These are phyloP conservation scores for Cordyceps cateniannulata DNA, from an alignment of 2,329 filamentous ascomycete species.

Conservation along the genomic window DNA sequence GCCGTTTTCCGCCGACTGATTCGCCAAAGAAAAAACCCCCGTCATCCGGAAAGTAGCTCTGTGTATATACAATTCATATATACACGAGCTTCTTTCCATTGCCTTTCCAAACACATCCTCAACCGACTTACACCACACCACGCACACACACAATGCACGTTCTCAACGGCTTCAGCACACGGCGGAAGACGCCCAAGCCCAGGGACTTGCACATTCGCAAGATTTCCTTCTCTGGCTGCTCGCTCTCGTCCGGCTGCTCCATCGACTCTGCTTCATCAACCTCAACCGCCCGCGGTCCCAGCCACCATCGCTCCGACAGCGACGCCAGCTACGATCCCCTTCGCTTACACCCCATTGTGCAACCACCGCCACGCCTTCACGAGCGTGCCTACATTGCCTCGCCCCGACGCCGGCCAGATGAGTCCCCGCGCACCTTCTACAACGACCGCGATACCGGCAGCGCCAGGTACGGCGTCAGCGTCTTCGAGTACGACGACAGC, in stretches of 20 bases:
- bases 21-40: background rate
- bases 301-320: slow-evolving; percentile 21
- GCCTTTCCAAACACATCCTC: background rate
- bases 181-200: slow-evolving; percentile 28
- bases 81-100: slow-evolving; percentile 3
- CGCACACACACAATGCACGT: slow-evolving; percentile 32
- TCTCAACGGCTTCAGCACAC: slow-evolving; percentile 29
- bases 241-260: slow-evolving; percentile 31
- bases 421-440: slow-evolving; percentile 22
- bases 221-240: slow-evolving; percentile 34
- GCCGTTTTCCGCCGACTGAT: background rate
- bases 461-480: slow-evolving; percentile 14
- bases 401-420: slow-evolving; percentile 17
- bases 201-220: slow-evolving; percentile 35
- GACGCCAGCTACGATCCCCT: slow-evolving; percentile 27
- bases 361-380: slow-evolving; percentile 31
- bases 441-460: slow-evolving; percentile 22
- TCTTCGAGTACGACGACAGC: slow-evolving; percentile 19
- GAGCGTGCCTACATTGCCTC: slow-evolving; percentile 28
- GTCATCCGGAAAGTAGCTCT: background rate
- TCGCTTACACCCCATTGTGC: slow-evolving; percentile 27
- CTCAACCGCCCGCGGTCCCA: slow-evolving; percentile 18
- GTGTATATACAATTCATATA: slow-evolving; percentile 9
- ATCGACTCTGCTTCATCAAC: slow-evolving; percentile 25
- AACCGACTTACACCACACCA: background rate